Evolutionary conservation across 2,329 filamentous ascomycete genomes (phyloP).

Genomic region (Alternaria dauci): DNA sequence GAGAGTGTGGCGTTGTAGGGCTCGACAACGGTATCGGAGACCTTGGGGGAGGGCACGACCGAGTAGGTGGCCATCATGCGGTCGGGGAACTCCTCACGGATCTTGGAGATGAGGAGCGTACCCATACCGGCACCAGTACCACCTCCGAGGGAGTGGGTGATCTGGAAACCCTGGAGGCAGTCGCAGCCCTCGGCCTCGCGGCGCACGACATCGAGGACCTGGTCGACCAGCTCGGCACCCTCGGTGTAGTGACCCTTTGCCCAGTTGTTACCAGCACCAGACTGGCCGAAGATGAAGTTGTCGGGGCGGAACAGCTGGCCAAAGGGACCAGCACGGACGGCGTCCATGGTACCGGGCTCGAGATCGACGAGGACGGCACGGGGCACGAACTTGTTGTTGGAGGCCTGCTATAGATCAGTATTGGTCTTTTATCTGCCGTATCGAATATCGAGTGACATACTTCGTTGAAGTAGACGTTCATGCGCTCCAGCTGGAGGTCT

Average conservation of each 20-base stretch:
- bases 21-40: conserved; percentile 99
- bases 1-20: conserved; percentile 99
- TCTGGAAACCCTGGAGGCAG: conserved; percentile 99
- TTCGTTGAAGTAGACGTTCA: conserved; percentile 99
- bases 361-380: conserved; percentile 99
- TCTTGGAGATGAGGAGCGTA: conserved; percentile 99
- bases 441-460: conserved; percentile 55
- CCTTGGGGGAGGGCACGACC: conserved; percentile 97
- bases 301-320: conserved; percentile 99
- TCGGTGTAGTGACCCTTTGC: conserved; percentile 99
- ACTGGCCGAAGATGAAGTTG: conserved; percentile 99
- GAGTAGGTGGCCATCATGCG: conserved; percentile 99
- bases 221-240: conserved; percentile 97
- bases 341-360: conserved; percentile 99
- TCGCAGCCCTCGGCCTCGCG: conserved; percentile 99
- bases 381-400: conserved; percentile 98
- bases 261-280: conserved; percentile 99
- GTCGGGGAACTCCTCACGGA: conserved; percentile 99
- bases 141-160: conserved; percentile 99
- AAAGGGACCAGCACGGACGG: conserved; percentile 96
- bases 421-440: conserved; percentile 14
- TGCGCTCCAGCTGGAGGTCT: conserved; percentile 98
- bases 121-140: conserved; percentile 99
- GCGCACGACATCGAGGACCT: conserved; percentile 97
- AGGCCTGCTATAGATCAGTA: conserved; percentile 68